phyloP scores from a whole-genome alignment of 176 grass and related monocot genomes.

The Cenchrus americanus region DNA sequence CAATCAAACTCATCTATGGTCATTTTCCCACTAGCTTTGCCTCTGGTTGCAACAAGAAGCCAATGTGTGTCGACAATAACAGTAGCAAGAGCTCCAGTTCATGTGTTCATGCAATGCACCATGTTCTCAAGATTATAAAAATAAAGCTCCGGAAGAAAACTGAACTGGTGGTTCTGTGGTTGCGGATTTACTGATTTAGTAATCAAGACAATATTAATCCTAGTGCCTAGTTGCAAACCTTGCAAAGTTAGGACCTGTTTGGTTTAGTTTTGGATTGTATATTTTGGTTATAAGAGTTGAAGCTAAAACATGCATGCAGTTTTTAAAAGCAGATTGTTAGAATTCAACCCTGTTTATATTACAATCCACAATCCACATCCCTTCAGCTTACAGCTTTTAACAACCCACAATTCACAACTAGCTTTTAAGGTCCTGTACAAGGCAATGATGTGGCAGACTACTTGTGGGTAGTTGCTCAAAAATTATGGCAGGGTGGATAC shows the following conservation, averaged over 20 bases:
- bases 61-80: not conserved
- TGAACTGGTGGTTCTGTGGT: not conserved
- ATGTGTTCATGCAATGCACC: not conserved
- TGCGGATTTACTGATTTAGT: not conserved
- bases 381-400: not conserved
- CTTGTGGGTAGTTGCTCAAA: not conserved
- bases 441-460: not conserved
- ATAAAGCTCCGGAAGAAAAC: not conserved
- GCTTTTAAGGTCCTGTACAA: no score
- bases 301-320: not conserved
- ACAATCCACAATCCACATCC: not conserved
- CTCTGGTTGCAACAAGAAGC: not conserved
- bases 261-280: not conserved
- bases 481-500: not conserved
- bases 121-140: not conserved
- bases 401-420: not conserved
- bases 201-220: not conserved
- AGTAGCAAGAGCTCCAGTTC: not conserved
- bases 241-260: not conserved
- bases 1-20: no score
- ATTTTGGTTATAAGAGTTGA: not conserved
- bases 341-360: not conserved
- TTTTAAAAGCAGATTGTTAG: not conserved
- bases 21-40: no score
- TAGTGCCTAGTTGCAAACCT: not conserved